Percentiles rank a stretch among this genome's conserved stretches.
Evolutionary conservation across 2,329 filamentous ascomycete species (phyloP).

Genomic region (Scopulariopsis brevicaulis): DNA sequence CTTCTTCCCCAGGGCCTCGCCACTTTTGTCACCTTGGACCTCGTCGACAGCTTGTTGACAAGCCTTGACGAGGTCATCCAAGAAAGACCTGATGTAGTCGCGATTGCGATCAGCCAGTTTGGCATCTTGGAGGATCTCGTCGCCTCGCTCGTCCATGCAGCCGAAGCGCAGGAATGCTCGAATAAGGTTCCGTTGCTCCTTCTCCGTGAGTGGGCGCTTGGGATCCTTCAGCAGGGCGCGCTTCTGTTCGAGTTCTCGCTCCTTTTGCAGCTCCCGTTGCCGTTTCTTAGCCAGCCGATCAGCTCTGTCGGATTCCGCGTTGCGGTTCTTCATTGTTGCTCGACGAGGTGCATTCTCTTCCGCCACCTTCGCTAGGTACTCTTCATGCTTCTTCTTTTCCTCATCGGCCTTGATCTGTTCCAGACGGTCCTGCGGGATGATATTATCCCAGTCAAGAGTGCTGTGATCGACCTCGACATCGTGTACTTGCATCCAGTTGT

Average conservation of each 20-base stretch:
- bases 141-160: conserved; percentile 74
- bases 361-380: conserved; percentile 70
- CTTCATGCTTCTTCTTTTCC: conserved; percentile 70
- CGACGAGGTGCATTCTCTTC: conserved; percentile 77
- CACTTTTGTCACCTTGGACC: conserved; percentile 63
- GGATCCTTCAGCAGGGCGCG: conserved; percentile 69
- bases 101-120: conserved; percentile 73
- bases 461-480: conserved; percentile 87
- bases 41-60: conserved; percentile 49
- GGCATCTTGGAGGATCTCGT: conserved; percentile 81
- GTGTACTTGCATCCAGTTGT: conserved; percentile 95
- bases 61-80: conserved; percentile 59
- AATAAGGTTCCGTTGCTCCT: conserved; percentile 86
- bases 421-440: conserved; percentile 88
- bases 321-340: conserved; percentile 49
- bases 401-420: conserved; percentile 85
- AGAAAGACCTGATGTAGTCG: conserved; percentile 63
- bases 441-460: conserved; percentile 88
- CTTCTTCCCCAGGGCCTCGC: conserved; percentile 69
- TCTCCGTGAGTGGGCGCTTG: conserved; percentile 78
- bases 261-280: conserved; percentile 53
- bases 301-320: conserved; percentile 48
- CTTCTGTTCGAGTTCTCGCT: conserved; percentile 64
- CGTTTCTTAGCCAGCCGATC: conserved; percentile 56
- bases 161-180: conserved; percentile 86